A percentile compares a stretch with the other conserved stretches of the same genome.
These are phyloP conservation scores for Trichosporon faecale DNA, from an alignment of 1,284 basidiomycete genomes.

Conservation along the genomic window DNA sequence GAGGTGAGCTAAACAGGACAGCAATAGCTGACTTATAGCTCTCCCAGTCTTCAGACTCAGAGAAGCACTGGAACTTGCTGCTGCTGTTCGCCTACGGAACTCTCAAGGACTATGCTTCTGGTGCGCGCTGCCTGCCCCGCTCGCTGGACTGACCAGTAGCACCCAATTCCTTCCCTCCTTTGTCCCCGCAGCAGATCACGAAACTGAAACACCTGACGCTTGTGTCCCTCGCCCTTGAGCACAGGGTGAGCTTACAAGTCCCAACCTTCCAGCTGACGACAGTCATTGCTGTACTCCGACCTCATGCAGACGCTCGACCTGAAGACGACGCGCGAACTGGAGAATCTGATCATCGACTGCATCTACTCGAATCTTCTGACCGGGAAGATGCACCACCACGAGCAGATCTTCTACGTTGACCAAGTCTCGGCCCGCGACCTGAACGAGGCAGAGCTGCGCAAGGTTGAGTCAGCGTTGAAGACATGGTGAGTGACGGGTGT, in stretches of 20 bases:
- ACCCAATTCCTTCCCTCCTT: conserved; percentile 62
- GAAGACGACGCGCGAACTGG: conserved; percentile 73
- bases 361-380: conserved; percentile 85
- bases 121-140: conserved; percentile 33
- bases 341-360: conserved; percentile 92
- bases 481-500: conserved; percentile 61
- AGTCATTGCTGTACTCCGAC: conserved; percentile 37
- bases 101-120: conserved; percentile 66
- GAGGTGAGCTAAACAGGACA: conserved; percentile 59
- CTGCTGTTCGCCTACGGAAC: conserved; percentile 86
- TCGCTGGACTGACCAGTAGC: conserved; percentile 52
- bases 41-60: conserved; percentile 15
- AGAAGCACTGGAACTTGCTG: conserved; percentile 63
- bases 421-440: conserved; percentile 87
- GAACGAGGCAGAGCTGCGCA: conserved; percentile 63
- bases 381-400: conserved; percentile 87
- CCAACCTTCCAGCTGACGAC: conserved; percentile 1
- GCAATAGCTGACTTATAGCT: conserved; percentile 6
- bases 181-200: conserved; percentile 67
- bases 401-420: conserved; percentile 79
- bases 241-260: conserved; percentile 57
- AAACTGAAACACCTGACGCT: conserved; percentile 92
- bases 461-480: conserved; percentile 62
- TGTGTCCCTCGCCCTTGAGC: conserved; percentile 69
- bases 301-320: conserved; percentile 59